These are phyloP conservation scores for Solanum arcanum DNA, from an alignment of 257 asterid species.

Conservation along the genomic window DNA sequence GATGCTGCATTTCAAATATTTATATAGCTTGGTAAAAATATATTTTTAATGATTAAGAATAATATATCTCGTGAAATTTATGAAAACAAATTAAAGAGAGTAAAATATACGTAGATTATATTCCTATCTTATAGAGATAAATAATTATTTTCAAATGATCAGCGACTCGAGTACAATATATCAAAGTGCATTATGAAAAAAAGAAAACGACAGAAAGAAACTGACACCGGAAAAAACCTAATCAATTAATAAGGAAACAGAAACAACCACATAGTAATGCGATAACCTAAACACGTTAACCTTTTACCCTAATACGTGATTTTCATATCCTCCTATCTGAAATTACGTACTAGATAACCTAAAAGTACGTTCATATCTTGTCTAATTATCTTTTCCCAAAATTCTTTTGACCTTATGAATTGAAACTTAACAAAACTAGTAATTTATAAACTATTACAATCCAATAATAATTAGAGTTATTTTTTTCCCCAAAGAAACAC, in stretches of 20 bases:
- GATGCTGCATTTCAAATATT: not conserved
- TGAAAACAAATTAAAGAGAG: not conserved
- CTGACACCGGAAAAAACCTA: not conserved
- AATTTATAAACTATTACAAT: not conserved
- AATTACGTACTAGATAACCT: not conserved
- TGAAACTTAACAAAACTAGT: not conserved
- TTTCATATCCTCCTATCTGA: not conserved
- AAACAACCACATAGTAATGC: not conserved
- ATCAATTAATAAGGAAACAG: not conserved
- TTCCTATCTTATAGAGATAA: no score
- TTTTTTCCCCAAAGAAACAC: not conserved
- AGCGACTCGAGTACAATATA: no score
- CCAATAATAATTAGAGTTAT: not conserved
- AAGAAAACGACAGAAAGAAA: no score
- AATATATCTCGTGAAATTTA: not conserved
- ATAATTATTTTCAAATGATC: no score
- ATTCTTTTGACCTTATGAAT: not conserved
- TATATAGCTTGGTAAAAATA: no score
- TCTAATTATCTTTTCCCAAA: not conserved
- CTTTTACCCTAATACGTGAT: not conserved
- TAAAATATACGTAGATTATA: no score
- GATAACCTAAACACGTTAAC: no score
- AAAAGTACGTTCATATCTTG: fast-evolving
- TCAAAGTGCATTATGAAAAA: no score
- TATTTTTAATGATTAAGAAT: no score